Conservation (phyloP, 768 basidiomycete species). For the Pleurotus ostreatus region DNA sequence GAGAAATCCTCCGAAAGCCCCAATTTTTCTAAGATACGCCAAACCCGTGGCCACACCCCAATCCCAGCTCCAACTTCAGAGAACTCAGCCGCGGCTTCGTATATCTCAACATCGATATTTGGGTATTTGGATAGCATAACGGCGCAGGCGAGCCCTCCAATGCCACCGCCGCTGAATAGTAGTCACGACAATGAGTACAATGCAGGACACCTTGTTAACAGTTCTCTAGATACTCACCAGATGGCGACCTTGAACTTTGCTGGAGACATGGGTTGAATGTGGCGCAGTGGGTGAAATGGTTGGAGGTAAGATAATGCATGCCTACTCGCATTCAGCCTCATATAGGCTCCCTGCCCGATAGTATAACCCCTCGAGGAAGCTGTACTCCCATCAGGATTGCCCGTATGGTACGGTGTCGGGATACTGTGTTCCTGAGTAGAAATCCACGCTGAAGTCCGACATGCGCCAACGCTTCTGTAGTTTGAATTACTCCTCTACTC, state of each 20-base stretch:
- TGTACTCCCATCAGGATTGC: no score
- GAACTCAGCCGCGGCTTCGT: slow-evolving; percentile 38
- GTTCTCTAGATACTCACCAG: slow-evolving; percentile 1
- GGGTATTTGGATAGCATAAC: slow-evolving; percentile 25
- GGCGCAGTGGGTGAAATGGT: not conserved
- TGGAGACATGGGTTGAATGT: not conserved
- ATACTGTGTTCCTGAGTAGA: no score
- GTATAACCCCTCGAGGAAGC: no score
- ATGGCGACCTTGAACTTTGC: slow-evolving; percentile 12
- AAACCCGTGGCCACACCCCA: slow-evolving; percentile 35
- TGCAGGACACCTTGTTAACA: not conserved
- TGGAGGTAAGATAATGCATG: no score
- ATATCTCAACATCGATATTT: slow-evolving; percentile 37
- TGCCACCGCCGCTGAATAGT: slow-evolving; percentile 24
- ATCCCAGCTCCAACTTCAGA: slow-evolving; percentile 44
- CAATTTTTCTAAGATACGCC: slow-evolving; percentile 35
- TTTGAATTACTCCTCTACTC: no score
- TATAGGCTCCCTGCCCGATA: no score
- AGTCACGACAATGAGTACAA: not conserved
- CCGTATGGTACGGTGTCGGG: no score
- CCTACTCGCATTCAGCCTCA: no score
- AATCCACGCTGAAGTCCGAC: no score
- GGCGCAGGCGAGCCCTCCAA: slow-evolving; percentile 27
- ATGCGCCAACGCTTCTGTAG: no score
- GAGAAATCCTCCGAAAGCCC: slow-evolving; percentile 34